phyloP scores from a whole-genome alignment of 2,329 filamentous ascomycete genomes.

The Rhinocladiella similis region DNA sequence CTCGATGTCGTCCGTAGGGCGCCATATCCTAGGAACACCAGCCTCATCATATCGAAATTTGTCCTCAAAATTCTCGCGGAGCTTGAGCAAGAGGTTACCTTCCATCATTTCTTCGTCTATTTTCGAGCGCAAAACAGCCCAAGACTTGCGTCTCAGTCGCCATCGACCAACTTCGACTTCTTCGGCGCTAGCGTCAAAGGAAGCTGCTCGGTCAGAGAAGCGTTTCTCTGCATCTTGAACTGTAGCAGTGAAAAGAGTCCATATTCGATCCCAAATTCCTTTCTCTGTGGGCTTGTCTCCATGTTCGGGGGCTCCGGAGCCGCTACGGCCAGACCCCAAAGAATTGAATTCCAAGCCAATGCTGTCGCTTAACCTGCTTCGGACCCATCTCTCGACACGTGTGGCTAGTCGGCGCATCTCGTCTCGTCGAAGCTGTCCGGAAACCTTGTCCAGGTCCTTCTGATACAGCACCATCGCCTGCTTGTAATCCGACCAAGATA shows the following conservation, averaged over 20 bases:
- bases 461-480: conserved; percentile 77
- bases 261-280: conserved; percentile 94
- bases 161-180: conserved; percentile 92
- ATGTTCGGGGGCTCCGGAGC: conserved; percentile 74
- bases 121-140: conserved; percentile 84
- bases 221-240: conserved; percentile 82
- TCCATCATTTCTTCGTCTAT: conserved; percentile 98
- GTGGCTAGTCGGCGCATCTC: conserved; percentile 93
- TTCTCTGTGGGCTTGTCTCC: conserved; percentile 77
- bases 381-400: conserved; percentile 90
- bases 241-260: conserved; percentile 78
- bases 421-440: conserved; percentile 79
- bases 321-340: conserved; percentile 82
- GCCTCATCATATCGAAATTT: conserved; percentile 97
- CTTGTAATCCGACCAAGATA: conserved; percentile 84
- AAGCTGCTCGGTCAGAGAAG: conserved; percentile 85
- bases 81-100: conserved; percentile 90
- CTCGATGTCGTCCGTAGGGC: conserved; percentile 95
- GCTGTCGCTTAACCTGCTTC: conserved; percentile 80
- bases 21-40: conserved; percentile 94
- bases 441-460: conserved; percentile 89
- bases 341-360: conserved; percentile 95
- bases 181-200: conserved; percentile 87
- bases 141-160: conserved; percentile 90
- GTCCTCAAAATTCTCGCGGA: conserved; percentile 98